Conservation (phyloP, 2,329 filamentous ascomycete genomes). For the Cercospora nicotianae region DNA sequence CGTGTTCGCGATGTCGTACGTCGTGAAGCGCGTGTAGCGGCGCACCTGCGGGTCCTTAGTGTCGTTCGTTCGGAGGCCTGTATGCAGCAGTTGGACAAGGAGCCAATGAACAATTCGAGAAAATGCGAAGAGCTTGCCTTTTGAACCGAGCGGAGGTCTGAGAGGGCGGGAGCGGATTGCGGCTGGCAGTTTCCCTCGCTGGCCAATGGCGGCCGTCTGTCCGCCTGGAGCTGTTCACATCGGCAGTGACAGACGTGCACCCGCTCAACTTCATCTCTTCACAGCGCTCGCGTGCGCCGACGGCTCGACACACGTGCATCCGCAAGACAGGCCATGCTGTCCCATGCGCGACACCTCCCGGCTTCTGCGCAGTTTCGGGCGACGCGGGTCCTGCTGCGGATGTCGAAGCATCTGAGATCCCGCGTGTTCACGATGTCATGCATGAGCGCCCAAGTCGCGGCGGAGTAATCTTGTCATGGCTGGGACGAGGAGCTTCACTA, state of each 20-base stretch:
- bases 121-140: not conserved
- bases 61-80: constrained; percentile 9
- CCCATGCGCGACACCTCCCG: not conserved
- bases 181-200: not conserved
- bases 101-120: constrained; percentile 12
- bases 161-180: not conserved
- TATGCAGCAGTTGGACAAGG: not conserved
- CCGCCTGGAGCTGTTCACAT: not conserved
- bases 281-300: not conserved
- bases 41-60: constrained; percentile 10
- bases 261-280: constrained; percentile 14
- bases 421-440: constrained; percentile 20
- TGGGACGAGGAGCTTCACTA: not conserved
- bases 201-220: not conserved
- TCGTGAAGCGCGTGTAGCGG: constrained; percentile 9
- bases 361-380: constrained; percentile 5
- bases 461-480: constrained; percentile 10
- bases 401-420: not conserved
- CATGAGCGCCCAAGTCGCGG: constrained; percentile 16
- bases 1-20: constrained; percentile 10
- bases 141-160: not conserved
- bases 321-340: constrained; percentile 4
- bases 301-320: not conserved
- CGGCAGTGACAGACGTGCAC: not conserved
- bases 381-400: not conserved